phyloP scores from a whole-genome alignment of 2,329 filamentous ascomycete genomes.

The Botrytis paeoniae region DNA sequence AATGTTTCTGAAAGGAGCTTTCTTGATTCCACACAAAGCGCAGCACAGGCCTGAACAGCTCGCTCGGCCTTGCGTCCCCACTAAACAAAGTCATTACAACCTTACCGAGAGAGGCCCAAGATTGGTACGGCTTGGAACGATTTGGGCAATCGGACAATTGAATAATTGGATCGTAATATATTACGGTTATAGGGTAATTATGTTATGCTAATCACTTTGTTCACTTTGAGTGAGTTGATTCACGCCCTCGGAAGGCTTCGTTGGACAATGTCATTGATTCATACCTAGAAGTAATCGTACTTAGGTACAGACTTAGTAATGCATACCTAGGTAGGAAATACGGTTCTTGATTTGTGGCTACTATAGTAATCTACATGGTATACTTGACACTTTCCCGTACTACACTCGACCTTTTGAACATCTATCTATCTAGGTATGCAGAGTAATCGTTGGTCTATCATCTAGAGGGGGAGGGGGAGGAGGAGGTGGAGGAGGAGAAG shows the following conservation, averaged over 20 bases:
- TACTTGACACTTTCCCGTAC: not conserved
- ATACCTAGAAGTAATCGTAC: not conserved
- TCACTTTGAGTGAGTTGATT: not conserved
- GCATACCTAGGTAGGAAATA: not conserved
- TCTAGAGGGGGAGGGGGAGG: not conserved
- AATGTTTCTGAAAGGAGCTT: constrained; percentile 6
- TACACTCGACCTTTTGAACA: not conserved
- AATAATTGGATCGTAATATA: not conserved
- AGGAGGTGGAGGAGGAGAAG: not conserved
- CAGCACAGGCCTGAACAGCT: constrained; percentile 10
- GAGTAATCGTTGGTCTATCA: not conserved
- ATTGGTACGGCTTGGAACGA: not conserved
- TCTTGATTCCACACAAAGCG: constrained; percentile 12
- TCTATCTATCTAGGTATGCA: not conserved
- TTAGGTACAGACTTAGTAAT: not conserved
- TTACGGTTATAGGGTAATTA: not conserved
- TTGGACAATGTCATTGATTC: not conserved
- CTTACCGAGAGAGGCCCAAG: not conserved
- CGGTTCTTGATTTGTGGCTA: not conserved
- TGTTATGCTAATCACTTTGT: not conserved
- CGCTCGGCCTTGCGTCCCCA: constrained; percentile 6
- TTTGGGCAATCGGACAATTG: not conserved
- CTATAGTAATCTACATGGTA: not conserved
- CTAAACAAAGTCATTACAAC: not conserved
- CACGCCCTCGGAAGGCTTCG: not conserved